A percentile compares a stretch with the other conserved stretches of the same genome.
These are phyloP conservation scores for Posidonia australis DNA, from an alignment of 106 monocot species.

Conservation along the genomic window DNA sequence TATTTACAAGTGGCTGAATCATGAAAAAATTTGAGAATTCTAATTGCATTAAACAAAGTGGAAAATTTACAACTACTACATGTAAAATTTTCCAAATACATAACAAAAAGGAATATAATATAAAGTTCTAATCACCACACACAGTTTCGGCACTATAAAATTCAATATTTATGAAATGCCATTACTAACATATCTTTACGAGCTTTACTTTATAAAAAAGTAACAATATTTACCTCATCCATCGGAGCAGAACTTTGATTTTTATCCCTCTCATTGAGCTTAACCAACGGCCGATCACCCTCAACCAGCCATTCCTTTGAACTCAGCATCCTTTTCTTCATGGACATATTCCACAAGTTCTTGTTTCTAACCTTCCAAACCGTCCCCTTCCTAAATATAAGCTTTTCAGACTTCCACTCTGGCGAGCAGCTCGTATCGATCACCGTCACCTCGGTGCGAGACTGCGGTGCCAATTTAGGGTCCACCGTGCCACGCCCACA, in stretches of 20 bases:
- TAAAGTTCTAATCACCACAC: too few species aligned
- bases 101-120: too few species aligned
- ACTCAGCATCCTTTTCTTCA: constrained; percentile 53
- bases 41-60: too few species aligned
- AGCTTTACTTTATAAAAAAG: not conserved
- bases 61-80: too few species aligned
- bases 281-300: not conserved
- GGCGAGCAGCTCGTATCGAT: constrained; percentile 56
- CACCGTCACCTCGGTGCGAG: constrained; percentile 63
- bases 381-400: constrained; percentile 47
- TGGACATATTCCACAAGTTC: constrained; percentile 34
- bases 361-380: constrained; percentile 58
- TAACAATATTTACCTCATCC: not conserved
- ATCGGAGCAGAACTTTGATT: not conserved
- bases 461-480: constrained; percentile 21
- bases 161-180: too few species aligned
- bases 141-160: too few species aligned
- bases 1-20: too few species aligned
- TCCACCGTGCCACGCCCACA: constrained; percentile 6
- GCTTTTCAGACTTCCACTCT: constrained; percentile 55
- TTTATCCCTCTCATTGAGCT: not conserved
- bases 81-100: too few species aligned
- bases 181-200: too few species aligned
- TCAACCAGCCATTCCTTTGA: constrained; percentile 6
- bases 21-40: too few species aligned